These are phyloP conservation scores for Kalanchoe fedtschenkoi DNA, from an alignment of 164 flowering plant genomes.

Conservation along the genomic window DNA sequence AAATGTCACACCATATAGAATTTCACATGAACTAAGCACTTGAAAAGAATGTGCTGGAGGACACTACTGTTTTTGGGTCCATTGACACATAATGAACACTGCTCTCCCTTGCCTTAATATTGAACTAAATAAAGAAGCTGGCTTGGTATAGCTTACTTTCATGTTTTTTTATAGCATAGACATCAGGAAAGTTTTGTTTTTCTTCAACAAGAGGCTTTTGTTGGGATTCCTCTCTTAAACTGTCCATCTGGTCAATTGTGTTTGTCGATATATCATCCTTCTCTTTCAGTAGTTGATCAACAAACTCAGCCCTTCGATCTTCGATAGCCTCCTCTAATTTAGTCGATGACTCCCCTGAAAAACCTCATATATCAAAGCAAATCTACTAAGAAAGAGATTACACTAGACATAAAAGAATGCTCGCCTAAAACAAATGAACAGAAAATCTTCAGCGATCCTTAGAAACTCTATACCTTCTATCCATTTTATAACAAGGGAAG, in stretches of 20 bases:
- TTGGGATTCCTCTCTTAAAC: slow-evolving; percentile 16
- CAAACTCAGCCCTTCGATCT: slow-evolving; percentile 65
- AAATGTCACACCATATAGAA: not conserved
- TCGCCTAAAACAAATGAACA: not conserved
- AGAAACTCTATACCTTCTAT: slow-evolving; percentile 39
- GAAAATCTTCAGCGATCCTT: not conserved
- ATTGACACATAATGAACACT: not conserved
- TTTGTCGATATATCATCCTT: slow-evolving; percentile 16
- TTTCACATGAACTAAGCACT: not conserved
- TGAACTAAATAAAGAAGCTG: not conserved
- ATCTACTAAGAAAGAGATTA: not conserved
- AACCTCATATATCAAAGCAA: slow-evolving; percentile 7
- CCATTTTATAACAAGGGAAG: slow-evolving; percentile 53
- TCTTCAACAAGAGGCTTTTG: slow-evolving; percentile 16
- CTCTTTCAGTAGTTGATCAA: slow-evolving; percentile 48
- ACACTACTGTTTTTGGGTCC: not conserved
- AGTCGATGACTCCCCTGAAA: slow-evolving; percentile 42
- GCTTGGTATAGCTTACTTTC: slow-evolving; percentile 27
- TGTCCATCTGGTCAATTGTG: slow-evolving; percentile 7
- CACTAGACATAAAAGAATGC: not conserved
- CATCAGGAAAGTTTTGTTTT: slow-evolving; percentile 12
- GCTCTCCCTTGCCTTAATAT: not conserved
- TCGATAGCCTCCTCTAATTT: slow-evolving; percentile 33
- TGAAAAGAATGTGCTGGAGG: not conserved
- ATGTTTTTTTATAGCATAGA: slow-evolving; percentile 12